Evolutionary conservation across 768 basidiomycete genomes (phyloP), one percentile per base, ranked within the genome.

Genomic region (Kwoniella sp.): DNA sequence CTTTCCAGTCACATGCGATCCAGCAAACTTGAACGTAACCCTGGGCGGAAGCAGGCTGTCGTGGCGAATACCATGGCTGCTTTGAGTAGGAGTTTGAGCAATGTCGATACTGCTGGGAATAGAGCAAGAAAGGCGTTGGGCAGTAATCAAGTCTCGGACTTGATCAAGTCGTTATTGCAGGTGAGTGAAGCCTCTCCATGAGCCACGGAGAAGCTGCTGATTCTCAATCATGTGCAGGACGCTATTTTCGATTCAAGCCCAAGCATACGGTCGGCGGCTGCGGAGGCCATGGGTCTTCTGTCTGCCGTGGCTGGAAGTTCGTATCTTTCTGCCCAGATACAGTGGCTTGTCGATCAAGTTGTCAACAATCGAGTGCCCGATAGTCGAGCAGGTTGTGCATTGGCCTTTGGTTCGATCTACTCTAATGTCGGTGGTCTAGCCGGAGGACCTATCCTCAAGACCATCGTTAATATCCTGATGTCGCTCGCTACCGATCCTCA

Each of bases 401-500:
- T 91, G 31, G 87, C 92, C 0, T 89, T 98, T 64, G 89, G 90
- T 11, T 82, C 90, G 11, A 88, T 98, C 31, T 93, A 95, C 72
- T 83, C 81, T 37, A 82, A 89, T 64, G 90, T 96, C 42, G 95
- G 95, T 7, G 88, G 90, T 33, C 80, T 98, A n/a, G 89, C 88
- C 10, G 93, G 91, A 6, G 89, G 89, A 0, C 89, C 95, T 0
- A 80, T 96, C 14, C 79, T 98, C 54, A 98, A 96, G 74, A 95
- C 92, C 0, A 89, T 92, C 0, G 87, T 93, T 56, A 91, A 95
- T 67, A 84, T 98, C 38, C 79, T 96, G 31, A 88, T 93, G 83
- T 93, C 92, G 0, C 81, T 99, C 17, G 84, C 86, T 73, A 91
- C 88, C 56, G 95, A 99, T 71, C 91, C 93, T 0, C 95, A 98